Conservation (phyloP, 2,329 filamentous ascomycete species). For the Oidium heveae region DNA sequence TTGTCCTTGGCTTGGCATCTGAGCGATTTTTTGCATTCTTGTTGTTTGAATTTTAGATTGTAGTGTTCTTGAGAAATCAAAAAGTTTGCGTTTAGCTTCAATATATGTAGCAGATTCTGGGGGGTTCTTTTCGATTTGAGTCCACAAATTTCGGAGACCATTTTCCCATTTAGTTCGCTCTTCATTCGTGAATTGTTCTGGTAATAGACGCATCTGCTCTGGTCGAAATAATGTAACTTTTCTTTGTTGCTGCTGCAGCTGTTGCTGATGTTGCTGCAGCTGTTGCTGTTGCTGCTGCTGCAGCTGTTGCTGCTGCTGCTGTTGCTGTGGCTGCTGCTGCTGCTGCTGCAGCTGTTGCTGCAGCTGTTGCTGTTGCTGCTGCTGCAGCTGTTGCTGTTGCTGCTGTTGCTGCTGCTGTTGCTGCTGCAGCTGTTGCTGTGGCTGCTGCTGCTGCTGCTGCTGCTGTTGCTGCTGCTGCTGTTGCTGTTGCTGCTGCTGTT, state of each 20-base stretch:
- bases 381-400: not conserved
- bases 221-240: constrained; percentile 9
- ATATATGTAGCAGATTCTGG: constrained; percentile 24
- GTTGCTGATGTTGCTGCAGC: constrained; percentile 2
- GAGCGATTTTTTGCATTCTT: constrained; percentile 3
- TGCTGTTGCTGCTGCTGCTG: not conserved
- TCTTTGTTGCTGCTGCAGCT: constrained; percentile 7
- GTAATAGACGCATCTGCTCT: constrained; percentile 13
- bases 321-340: not conserved
- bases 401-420: not conserved
- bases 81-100: constrained; percentile 29
- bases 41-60: constrained; percentile 22
- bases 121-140: constrained; percentile 22
- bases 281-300: not conserved
- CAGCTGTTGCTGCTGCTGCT: not conserved
- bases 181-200: constrained; percentile 19
- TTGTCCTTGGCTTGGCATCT: constrained; percentile 4
- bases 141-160: constrained; percentile 28
- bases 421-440: too few species aligned
- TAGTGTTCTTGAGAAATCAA: constrained; percentile 34
- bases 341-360: not conserved
- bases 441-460: not conserved
- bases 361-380: not conserved
- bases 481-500: not conserved
- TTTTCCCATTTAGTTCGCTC: constrained; percentile 34